These are phyloP conservation scores for Quercus ilex DNA, from an alignment of 306 rosid genomes.

Conservation along the genomic window DNA sequence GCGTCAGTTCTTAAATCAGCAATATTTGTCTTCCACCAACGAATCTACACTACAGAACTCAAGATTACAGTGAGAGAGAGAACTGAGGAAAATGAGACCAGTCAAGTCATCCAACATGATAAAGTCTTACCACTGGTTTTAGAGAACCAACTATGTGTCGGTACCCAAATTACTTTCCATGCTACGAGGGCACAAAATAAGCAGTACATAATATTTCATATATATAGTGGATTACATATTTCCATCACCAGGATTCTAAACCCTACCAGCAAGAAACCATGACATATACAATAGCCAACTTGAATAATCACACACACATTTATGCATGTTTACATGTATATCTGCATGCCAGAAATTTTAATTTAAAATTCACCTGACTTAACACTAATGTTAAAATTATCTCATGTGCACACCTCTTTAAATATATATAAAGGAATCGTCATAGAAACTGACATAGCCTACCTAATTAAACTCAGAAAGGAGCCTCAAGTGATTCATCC, in stretches of 20 bases:
- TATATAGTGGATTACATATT: background rate
- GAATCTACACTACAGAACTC: background rate
- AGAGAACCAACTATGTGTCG: background rate
- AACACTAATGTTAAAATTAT: background rate
- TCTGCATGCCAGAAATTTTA: background rate
- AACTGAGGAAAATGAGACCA: background rate
- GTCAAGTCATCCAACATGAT: background rate
- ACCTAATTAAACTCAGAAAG: slow-evolving; percentile 65
- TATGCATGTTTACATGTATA: background rate
- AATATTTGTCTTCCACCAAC: background rate
- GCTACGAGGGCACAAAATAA: background rate
- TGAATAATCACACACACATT: background rate
- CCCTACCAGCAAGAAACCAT: background rate
- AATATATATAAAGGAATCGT: background rate
- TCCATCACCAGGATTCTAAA: background rate
- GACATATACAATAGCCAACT: background rate
- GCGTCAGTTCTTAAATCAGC: background rate
- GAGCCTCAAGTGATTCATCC: slow-evolving; percentile 99
- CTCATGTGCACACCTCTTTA: background rate
- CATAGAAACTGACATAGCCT: slow-evolving; percentile 27
- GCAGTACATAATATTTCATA: background rate
- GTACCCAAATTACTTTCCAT: background rate
- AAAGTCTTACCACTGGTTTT: background rate
- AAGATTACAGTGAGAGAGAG: background rate
- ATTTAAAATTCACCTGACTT: background rate